These are phyloP conservation scores for Herpetomonas muscarum DNA, from an alignment of 208 protist species.

Conservation along the genomic window DNA sequence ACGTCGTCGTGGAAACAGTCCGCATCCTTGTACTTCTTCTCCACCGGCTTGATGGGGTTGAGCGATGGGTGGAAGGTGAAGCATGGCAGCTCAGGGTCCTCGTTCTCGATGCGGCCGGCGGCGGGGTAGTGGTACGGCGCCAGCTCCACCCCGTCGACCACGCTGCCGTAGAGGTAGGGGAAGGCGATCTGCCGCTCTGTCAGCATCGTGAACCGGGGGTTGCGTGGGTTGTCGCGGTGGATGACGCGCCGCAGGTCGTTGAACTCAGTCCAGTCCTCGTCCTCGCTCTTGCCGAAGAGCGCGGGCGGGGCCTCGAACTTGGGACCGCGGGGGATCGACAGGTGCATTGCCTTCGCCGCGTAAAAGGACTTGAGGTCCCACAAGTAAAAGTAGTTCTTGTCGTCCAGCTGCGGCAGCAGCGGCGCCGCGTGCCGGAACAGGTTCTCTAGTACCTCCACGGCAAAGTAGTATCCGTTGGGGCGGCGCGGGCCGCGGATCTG, in stretches of 20 bases:
- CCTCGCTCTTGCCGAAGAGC: conserved; percentile 71
- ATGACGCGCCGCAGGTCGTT: conserved; percentile 99
- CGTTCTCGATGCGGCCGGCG: conserved; percentile 90
- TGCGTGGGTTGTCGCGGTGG: conserved; percentile 93
- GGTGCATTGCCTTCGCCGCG: conserved; percentile 99
- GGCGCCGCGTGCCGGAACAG: conserved; percentile 95
- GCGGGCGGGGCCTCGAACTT: conserved; percentile 91
- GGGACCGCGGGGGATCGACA: conserved; percentile 99
- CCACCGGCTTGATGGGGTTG: conserved; percentile 95
- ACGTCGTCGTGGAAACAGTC: conserved; percentile 16
- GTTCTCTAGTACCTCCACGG: conserved; percentile 74
- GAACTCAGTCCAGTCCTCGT: conserved; percentile 99
- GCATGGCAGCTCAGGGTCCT: conserved; percentile 97
- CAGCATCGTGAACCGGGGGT: conserved; percentile 94
- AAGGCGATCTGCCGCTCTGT: conserved; percentile 99
- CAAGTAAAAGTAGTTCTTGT: conserved; percentile 99
- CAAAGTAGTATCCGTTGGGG: conserved; percentile 93
- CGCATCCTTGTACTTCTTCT: conserved; percentile 37
- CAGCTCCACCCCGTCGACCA: conserved; percentile 93
- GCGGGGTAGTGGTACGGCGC: conserved; percentile 94
- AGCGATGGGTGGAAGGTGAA: conserved; percentile 99
- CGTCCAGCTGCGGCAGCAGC: conserved; percentile 97
- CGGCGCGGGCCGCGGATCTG: conserved; percentile 75
- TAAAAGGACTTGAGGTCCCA: conserved; percentile 99
- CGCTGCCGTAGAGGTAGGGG: conserved; percentile 99